phyloP scores from a whole-genome alignment of 305 asterid genomes.

The Fraxinus albicans region DNA sequence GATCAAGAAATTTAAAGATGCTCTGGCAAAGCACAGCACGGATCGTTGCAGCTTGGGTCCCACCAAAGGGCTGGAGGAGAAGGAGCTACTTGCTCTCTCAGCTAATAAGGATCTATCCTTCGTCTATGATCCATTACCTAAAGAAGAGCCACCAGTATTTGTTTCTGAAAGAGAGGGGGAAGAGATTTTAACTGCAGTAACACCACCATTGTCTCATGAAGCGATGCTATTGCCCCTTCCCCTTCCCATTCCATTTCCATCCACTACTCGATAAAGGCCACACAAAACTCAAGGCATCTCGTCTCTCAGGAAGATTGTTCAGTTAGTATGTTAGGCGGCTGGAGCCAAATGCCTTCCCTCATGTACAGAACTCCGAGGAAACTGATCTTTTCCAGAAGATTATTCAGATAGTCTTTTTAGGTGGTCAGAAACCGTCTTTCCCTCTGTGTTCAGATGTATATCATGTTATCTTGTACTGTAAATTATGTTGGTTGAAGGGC shows the following conservation, averaged over 20 bases:
- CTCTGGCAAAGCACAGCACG: constrained; percentile 21
- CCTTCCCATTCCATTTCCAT: constrained; percentile 2
- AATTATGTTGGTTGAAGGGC: neutral
- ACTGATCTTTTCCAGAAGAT: neutral
- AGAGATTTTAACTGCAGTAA: constrained; percentile 1
- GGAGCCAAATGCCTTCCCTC: neutral
- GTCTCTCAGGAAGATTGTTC: neutral
- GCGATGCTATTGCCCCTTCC: constrained; percentile 18
- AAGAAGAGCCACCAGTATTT: constrained; percentile 16
- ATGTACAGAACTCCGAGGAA: neutral
- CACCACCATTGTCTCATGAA: neutral
- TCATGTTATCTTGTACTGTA: neutral
- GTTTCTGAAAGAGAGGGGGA: constrained; percentile 15
- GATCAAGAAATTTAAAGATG: constrained; percentile 30
- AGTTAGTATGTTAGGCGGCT: neutral
- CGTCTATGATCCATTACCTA: constrained; percentile 23
- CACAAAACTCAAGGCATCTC: neutral
- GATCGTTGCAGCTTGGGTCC: constrained; percentile 38
- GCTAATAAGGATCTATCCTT: constrained; percentile 41
- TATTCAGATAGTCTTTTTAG: neutral
- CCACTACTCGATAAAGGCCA: neutral
- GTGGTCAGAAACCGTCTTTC: neutral
- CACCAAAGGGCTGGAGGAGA: constrained; percentile 45
- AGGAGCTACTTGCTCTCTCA: constrained; percentile 35
- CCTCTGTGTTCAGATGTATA: neutral